Percentiles rank a stretch among this genome's conserved stretches.
phyloP scores from a whole-genome alignment of 2,329 filamentous ascomycete species.

The Cercospora beticola region DNA sequence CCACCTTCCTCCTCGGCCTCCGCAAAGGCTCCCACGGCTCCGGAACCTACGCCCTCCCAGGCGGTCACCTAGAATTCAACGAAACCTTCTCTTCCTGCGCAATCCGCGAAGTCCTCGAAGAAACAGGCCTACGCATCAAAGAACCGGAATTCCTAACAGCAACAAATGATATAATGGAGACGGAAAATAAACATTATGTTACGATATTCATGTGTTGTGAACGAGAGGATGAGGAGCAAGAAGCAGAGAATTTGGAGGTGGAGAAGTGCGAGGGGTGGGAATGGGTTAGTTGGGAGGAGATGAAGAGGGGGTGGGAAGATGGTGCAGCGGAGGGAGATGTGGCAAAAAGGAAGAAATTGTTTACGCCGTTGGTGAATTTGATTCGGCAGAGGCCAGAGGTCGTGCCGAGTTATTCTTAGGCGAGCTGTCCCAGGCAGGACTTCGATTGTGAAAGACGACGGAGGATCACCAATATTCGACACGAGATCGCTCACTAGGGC shows the following conservation, averaged over 20 bases:
- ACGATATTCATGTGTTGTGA: slow-evolving; percentile 66
- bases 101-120: slow-evolving; percentile 66
- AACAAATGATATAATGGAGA: slow-evolving; percentile 66
- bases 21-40: slow-evolving; percentile 50
- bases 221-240: slow-evolving; percentile 48
- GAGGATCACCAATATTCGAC: neutral
- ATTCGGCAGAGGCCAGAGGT: slow-evolving; percentile 41
- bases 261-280: slow-evolving; percentile 58
- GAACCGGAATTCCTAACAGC: slow-evolving; percentile 57
- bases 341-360: slow-evolving; percentile 40
- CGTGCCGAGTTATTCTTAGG: slow-evolving; percentile 6
- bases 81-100: slow-evolving; percentile 65
- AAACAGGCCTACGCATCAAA: slow-evolving; percentile 63
- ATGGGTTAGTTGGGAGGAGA: slow-evolving; percentile 53
- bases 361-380: slow-evolving; percentile 51
- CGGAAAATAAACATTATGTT: slow-evolving; percentile 68
- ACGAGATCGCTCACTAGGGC: neutral
- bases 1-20: slow-evolving; percentile 50
- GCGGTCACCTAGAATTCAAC: slow-evolving; percentile 71
- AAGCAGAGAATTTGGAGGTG: slow-evolving; percentile 51
- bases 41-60: slow-evolving; percentile 54
- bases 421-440: too few species aligned
- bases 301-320: slow-evolving; percentile 34
- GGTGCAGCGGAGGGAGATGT: slow-evolving; percentile 29
- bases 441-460: too few species aligned